A percentile compares a stretch with the other conserved stretches of the same genome.
phyloP scores from a whole-genome alignment of 495 filamentous ascomycete genomes.

The Pseudomonodictys pantanalensis region DNA sequence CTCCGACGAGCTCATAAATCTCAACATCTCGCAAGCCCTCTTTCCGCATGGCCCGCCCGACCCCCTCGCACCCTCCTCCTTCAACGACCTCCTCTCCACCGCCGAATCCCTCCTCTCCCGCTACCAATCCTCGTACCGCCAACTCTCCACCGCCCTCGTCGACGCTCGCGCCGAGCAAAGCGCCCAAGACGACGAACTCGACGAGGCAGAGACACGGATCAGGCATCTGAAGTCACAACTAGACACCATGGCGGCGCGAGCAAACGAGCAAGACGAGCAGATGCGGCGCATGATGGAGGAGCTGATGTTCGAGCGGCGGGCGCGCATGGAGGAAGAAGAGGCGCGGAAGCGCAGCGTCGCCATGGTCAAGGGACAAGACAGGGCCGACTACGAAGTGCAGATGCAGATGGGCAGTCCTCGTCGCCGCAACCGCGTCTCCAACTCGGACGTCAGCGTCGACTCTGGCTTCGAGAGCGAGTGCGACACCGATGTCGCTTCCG shows the following conservation, averaged over 20 bases:
- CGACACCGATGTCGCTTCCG: constrained; percentile 29
- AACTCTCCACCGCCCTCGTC: constrained; percentile 57
- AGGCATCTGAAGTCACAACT: constrained; percentile 69
- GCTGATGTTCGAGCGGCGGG: constrained; percentile 57
- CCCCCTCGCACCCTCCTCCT: constrained; percentile 61
- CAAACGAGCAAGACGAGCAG: constrained; percentile 60
- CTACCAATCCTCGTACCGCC: constrained; percentile 70
- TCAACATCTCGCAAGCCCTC: constrained; percentile 63
- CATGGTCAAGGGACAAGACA: constrained; percentile 9
- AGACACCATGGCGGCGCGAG: constrained; percentile 70
- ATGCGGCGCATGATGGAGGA: constrained; percentile 64
- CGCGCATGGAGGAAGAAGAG: constrained; percentile 55
- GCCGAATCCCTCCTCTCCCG: constrained; percentile 62
- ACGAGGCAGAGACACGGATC: constrained; percentile 67
- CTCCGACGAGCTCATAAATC: constrained; percentile 59
- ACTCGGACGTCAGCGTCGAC: constrained; percentile 30
- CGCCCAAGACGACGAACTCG: constrained; percentile 67
- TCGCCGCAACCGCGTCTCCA: constrained; percentile 27
- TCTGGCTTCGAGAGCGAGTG: constrained; percentile 41
- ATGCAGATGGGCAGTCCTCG: background rate
- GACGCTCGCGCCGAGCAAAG: constrained; percentile 61
- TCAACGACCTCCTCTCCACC: constrained; percentile 66
- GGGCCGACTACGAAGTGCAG: constrained; percentile 3
- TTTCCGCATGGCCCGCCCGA: constrained; percentile 56
- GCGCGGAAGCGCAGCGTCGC: constrained; percentile 43